Conservation (phyloP, 2,329 filamentous ascomycete species). For the Talaromyces amestolkiae region DNA sequence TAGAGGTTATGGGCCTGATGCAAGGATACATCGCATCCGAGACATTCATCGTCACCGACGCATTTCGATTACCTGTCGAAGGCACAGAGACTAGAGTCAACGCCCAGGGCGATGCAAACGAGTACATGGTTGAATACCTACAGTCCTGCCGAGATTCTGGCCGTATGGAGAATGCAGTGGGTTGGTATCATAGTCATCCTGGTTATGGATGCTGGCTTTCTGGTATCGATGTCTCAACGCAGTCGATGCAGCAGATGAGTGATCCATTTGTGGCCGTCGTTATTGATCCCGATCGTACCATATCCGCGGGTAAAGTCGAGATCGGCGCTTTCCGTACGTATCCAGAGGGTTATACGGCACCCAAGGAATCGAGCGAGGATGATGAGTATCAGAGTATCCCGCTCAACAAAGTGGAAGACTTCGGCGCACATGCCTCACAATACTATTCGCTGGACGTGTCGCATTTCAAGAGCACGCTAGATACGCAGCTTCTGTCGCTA, state of each 20-base stretch:
- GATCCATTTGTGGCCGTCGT: conserved; percentile 96
- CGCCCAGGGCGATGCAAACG: conserved; percentile 90
- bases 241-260: conserved; percentile 81
- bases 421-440: conserved; percentile 83
- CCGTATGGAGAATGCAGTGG: conserved; percentile 85
- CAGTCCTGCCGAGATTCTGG: conserved; percentile 71
- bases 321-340: conserved; percentile 96
- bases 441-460: conserved; percentile 92
- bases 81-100: conserved; percentile 98
- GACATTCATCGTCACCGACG: conserved; percentile 86
- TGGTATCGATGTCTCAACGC: conserved; percentile 90
- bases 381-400: conserved; percentile 63
- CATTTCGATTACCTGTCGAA: conserved; percentile 89
- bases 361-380: conserved; percentile 46
- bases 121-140: conserved; percentile 90
- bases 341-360: conserved; percentile 67
- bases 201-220: conserved; percentile 98
- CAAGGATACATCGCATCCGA: conserved; percentile 86
- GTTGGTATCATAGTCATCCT: conserved; percentile 97
- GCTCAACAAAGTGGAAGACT: conserved; percentile 90
- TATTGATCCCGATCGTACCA: conserved; percentile 92
- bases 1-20: conserved; percentile 99
- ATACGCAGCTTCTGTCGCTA: conserved; percentile 78
- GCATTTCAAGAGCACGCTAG: conserved; percentile 90
- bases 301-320: conserved; percentile 91